A percentile compares a stretch with the other conserved stretches of the same genome.
These are phyloP conservation scores for Aspergillus phoenicis DNA, from an alignment of 2,329 filamentous ascomycete genomes.

Conservation along the genomic window DNA sequence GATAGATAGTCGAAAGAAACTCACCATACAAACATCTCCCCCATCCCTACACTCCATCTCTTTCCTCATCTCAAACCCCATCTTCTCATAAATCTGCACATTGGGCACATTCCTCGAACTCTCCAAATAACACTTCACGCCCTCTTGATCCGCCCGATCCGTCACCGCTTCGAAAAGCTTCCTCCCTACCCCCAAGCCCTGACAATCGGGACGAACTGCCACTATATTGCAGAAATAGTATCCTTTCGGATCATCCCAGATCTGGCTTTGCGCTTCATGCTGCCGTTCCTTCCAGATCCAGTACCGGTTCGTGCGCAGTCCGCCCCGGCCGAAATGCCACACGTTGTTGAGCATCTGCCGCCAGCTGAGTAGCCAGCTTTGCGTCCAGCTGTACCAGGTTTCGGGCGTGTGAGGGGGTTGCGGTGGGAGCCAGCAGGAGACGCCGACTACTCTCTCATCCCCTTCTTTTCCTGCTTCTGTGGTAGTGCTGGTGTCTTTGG, in stretches of 20 bases:
- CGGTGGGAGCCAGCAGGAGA: slow-evolving; percentile 74
- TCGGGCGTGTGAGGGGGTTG: slow-evolving; percentile 51
- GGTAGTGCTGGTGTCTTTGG: slow-evolving; percentile 55
- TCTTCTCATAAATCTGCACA: slow-evolving; percentile 69
- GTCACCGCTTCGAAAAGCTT: slow-evolving; percentile 67
- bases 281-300: slow-evolving; percentile 76
- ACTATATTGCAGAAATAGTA: slow-evolving; percentile 81
- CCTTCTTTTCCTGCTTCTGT: background rate
- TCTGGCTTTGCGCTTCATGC: slow-evolving; percentile 60
- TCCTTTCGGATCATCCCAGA: slow-evolving; percentile 69
- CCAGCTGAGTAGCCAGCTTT: slow-evolving; percentile 65
- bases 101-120: slow-evolving; percentile 70
- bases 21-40: slow-evolving; percentile 57
- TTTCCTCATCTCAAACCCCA: slow-evolving; percentile 68
- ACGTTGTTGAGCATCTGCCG: slow-evolving; percentile 68
- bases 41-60: slow-evolving; percentile 69
- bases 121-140: slow-evolving; percentile 69
- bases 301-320: slow-evolving; percentile 67
- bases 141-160: slow-evolving; percentile 64
- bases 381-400: slow-evolving; percentile 66
- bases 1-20: slow-evolving; percentile 12
- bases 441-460: slow-evolving; percentile 56
- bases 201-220: slow-evolving; percentile 66
- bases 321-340: slow-evolving; percentile 65
- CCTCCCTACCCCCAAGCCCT: slow-evolving; percentile 68